Percentiles rank a stretch among this genome's conserved stretches.
phyloP scores from a whole-genome alignment of 1,139 yeast species.

The Saccharomyces pastorianus region DNA sequence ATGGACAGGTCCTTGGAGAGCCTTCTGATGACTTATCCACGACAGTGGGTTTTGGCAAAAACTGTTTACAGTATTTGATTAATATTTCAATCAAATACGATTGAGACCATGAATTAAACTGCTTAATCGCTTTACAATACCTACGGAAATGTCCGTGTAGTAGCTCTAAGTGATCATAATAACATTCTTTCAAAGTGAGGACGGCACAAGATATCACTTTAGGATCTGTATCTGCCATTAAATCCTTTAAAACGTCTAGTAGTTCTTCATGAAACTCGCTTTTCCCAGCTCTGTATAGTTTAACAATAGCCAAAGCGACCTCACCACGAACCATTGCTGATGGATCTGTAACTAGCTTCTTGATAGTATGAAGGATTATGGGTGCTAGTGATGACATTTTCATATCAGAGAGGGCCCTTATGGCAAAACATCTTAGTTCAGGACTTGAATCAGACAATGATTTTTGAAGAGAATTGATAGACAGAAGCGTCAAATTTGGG shows the following conservation, averaged over 20 bases:
- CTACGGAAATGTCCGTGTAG: conserved; percentile 67
- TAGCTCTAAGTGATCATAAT: conserved; percentile 49
- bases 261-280: conserved; percentile 40
- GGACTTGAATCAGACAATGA: conserved; percentile 65
- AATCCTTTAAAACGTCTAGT: conserved; percentile 40
- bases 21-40: conserved; percentile 28
- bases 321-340: conserved; percentile 75
- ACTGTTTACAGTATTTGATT: conserved; percentile 57
- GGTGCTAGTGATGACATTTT: conserved; percentile 74
- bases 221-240: conserved; percentile 57
- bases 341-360: conserved; percentile 60
- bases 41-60: conserved; percentile 45
- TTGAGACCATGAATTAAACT: conserved; percentile 74
- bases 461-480: conserved; percentile 89
- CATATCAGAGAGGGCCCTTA: conserved; percentile 74
- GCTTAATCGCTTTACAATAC: conserved; percentile 44
- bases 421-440: conserved; percentile 59
- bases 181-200: conserved; percentile 46
- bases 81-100: conserved; percentile 51
- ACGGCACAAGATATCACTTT: conserved; percentile 67
- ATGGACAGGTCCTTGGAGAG: conserved; percentile 28
- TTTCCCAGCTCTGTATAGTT: conserved; percentile 38
- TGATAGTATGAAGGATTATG: conserved; percentile 65
- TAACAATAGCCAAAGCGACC: conserved; percentile 69
- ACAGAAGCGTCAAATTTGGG: conserved; percentile 79